Base-by-base conservation (phyloP, 495 filamentous ascomycete genomes). In the Hypoxylon lienhwacheense region DNA sequence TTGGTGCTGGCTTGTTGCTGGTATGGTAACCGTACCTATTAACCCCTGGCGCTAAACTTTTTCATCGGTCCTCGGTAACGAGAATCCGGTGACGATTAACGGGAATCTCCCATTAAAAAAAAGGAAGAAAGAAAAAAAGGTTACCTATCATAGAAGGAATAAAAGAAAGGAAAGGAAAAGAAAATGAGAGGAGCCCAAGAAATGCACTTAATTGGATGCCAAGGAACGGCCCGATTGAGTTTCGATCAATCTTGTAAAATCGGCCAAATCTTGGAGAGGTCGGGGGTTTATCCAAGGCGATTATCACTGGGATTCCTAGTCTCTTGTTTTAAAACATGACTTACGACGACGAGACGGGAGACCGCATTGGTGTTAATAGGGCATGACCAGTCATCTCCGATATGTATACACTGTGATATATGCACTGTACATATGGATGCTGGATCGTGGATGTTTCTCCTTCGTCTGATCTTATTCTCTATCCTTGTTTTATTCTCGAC, bases 221-320 rank as follows among this genome's bases (percentile, higher is more conserved):
- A 54, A 48, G 59, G 59, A 54, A 33, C 59, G 59, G 59, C 53
- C 59, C 59, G 59, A 63, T 54, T 63, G 53, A 46, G 42, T 39
- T 31, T 56, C 52, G 58, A 61, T 61, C 47, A 56, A 45, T 48
- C 43, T 44, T 61, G 47, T 25, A 54, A 39, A 49, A 46, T 57
- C 42, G 59, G 53, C 24, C 47, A 58, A 62, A 63, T 55, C 53
- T 58, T 53, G 59, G 52, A 54, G 59, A 63, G 44, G 22, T 52
- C 49, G 53, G 59, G 45, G 52, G 19, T 53, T 57, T 58, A n/a
- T 53, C 37, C 43, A 45, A 56, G 39, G 58, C 28, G 44, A 50
- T 35, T 37, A 37, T 60, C 46, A 41, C 50, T 49, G 53, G 31
- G 20, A 17, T 58, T n/a, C n/a, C n/a, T n/a, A n/a, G n/a, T n/a